Percentiles rank a stretch among this genome's conserved stretches.
Evolutionary conservation across 2,329 filamentous ascomycete genomes (phyloP).

Genomic region (Didymella segeticola): DNA sequence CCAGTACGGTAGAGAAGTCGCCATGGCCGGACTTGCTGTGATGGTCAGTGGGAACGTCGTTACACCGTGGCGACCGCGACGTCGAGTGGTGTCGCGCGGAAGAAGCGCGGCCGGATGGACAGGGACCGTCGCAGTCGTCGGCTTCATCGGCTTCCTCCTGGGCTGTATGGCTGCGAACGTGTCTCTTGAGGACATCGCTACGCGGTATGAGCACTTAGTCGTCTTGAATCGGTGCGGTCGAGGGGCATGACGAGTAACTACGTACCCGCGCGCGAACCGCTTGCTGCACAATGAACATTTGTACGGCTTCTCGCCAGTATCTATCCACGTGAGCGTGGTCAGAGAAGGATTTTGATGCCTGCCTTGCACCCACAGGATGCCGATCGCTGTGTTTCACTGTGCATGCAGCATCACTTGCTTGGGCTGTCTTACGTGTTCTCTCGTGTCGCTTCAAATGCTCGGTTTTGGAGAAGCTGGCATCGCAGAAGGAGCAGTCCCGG

Average conservation of each 20-base stretch:
- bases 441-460: conserved; percentile 3
- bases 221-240: neutral
- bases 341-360: neutral
- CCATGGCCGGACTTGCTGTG: neutral
- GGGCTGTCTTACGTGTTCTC: conserved; percentile 1
- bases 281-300: neutral
- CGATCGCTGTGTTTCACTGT: neutral
- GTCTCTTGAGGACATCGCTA: neutral
- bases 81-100: neutral
- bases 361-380: neutral
- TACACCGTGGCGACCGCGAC: neutral
- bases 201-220: neutral
- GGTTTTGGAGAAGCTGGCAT: neutral
- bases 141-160: neutral
- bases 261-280: neutral
- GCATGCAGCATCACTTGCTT: too few species aligned
- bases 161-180: neutral
- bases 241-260: neutral
- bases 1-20: neutral
- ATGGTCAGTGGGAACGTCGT: too few species aligned
- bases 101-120: neutral
- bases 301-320: neutral
- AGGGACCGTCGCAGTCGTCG: neutral
- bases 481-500: neutral
- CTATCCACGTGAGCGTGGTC: conserved; percentile 1